Evolutionary conservation across 1,284 basidiomycete species (phyloP), one percentile per base, ranked within the genome.

Genomic region (Ustilago bromivora): DNA sequence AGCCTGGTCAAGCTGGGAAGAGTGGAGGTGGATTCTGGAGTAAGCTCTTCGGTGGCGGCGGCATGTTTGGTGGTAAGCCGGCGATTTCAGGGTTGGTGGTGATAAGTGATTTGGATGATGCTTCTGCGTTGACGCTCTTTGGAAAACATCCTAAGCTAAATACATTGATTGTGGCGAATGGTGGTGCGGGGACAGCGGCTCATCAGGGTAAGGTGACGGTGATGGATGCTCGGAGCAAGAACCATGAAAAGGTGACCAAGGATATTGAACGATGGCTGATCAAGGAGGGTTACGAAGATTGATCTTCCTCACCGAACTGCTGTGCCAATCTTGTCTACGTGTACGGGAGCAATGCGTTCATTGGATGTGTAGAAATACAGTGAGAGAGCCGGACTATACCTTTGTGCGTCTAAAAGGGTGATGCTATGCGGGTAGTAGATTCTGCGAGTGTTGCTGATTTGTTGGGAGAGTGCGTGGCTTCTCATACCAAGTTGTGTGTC

Each of bases 211-310:
- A 72, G n/a, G 57, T 74, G 11, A 61, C 43, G 0, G 46, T 65
- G 11, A 7, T 78, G 56, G 64, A 66, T 36, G 64, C 60, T 0
- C 17, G 59, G 13, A 61, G 19, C 0, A 56, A 59, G 32, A 43
- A 35, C 7, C 49, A 74, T 12, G 71, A 78, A n/a, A 60, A 57
- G 12, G 28, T 66, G 17, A 60, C 74, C 58, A 78, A 74, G 53
- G 71, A 74, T 2, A 66, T 78, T 32, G 76, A 78, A 36, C 46
- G 76, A 2, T 78, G 76, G 76, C 56, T 78, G 32, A 78, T 78
- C 62, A 57, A 35, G 34, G 58, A 71, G 17, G 71, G 76, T 4
- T 78, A 73, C 36, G 76, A 78, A 34, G 71, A 67, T 7, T 78
- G 61, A 70, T 41, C 17, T 46, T 1, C 10, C 15, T 6, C 40